Conservation (phyloP, 2,329 filamentous ascomycete genomes). For the Hypoxylon sp. region DNA sequence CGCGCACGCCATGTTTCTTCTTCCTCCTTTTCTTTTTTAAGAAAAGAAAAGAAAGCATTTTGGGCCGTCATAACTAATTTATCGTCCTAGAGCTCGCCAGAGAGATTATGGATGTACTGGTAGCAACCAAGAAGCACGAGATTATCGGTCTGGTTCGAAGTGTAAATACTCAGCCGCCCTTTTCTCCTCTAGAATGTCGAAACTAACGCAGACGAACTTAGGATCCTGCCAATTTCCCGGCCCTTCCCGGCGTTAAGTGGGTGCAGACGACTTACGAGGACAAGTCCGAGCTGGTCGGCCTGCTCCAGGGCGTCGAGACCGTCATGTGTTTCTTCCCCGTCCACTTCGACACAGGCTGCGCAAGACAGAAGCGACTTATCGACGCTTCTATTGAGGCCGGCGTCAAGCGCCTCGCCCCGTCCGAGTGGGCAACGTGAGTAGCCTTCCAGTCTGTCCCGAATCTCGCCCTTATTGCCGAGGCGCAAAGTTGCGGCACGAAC, state of each 20-base stretch:
- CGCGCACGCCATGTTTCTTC: background rate
- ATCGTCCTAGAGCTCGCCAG: slow-evolving; percentile 23
- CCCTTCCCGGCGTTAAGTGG: slow-evolving; percentile 24
- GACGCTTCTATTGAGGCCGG: slow-evolving; percentile 38
- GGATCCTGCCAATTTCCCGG: slow-evolving; percentile 28
- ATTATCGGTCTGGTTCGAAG: slow-evolving; percentile 24
- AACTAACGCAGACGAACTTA: slow-evolving; percentile 4
- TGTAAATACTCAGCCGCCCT: background rate
- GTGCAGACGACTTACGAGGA: slow-evolving; percentile 32
- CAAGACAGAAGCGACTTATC: slow-evolving; percentile 38
- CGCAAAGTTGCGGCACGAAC: background rate
- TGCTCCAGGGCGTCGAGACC: slow-evolving; percentile 37
- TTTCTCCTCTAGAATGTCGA: background rate
- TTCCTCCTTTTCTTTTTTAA: no score
- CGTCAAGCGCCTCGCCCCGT: slow-evolving; percentile 40
- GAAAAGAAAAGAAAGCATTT: no score
- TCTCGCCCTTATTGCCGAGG: background rate
- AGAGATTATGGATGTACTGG: slow-evolving; percentile 26
- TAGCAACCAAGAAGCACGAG: slow-evolving; percentile 26
- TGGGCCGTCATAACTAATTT: background rate
- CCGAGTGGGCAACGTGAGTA: slow-evolving; percentile 38
- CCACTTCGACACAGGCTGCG: slow-evolving; percentile 31
- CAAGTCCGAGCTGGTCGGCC: slow-evolving; percentile 23
- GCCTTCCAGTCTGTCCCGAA: background rate
- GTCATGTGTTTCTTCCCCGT: slow-evolving; percentile 40